Percentiles rank a stretch among this genome's conserved stretches.
These are phyloP conservation scores for Vigna hirtella DNA, from an alignment of 306 rosid species.

Conservation along the genomic window DNA sequence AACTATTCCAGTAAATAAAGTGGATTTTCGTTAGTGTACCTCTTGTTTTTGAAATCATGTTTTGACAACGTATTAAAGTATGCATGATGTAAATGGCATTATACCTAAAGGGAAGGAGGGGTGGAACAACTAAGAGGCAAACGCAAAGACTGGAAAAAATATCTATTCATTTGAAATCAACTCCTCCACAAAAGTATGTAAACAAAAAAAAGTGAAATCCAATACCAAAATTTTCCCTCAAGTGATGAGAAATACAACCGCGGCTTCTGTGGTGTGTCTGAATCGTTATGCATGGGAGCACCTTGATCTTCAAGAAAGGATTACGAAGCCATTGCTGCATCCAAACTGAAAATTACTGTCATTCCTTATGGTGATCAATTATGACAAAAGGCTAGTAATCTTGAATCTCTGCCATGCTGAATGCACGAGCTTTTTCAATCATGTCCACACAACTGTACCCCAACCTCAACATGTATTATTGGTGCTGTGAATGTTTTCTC, in stretches of 20 bases:
- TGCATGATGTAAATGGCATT: too few species aligned
- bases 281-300: background rate
- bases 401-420: background rate
- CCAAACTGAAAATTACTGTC: background rate
- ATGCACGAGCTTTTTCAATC: background rate
- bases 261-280: background rate
- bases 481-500: background rate
- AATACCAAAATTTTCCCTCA: background rate
- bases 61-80: too few species aligned
- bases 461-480: background rate
- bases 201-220: background rate
- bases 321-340: background rate
- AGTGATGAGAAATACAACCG: background rate
- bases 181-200: background rate
- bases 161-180: background rate
- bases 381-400: background rate
- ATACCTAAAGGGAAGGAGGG: too few species aligned
- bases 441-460: conserved; percentile 1
- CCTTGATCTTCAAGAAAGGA: background rate
- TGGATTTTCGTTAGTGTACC: too few species aligned
- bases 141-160: too few species aligned
- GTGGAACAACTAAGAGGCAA: too few species aligned
- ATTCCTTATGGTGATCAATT: background rate
- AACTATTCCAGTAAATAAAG: too few species aligned
- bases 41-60: too few species aligned